These are phyloP conservation scores for Penicillium silybi DNA, from an alignment of 495 filamentous ascomycete genomes.

Conservation along the genomic window DNA sequence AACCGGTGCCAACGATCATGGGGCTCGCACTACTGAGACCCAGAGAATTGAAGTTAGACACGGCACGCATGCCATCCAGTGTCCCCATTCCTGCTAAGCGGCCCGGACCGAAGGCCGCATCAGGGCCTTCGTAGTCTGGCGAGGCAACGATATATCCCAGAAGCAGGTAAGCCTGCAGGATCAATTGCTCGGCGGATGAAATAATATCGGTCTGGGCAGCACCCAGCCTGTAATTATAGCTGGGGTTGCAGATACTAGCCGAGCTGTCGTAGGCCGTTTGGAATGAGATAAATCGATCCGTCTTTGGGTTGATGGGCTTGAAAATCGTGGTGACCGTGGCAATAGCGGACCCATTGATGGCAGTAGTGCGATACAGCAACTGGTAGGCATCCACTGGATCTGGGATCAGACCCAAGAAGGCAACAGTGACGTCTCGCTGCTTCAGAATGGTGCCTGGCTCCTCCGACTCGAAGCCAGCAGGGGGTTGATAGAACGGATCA, in stretches of 20 bases:
- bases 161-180: slow-evolving; percentile 25
- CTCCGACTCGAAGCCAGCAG: slow-evolving; percentile 23
- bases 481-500: slow-evolving; percentile 34
- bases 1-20: slow-evolving; percentile 39
- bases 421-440: slow-evolving; percentile 18
- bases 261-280: slow-evolving; percentile 35
- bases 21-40: slow-evolving; percentile 19
- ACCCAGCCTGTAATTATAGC: slow-evolving; percentile 29
- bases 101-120: slow-evolving; percentile 28
- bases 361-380: slow-evolving; percentile 27
- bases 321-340: slow-evolving; percentile 34
- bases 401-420: slow-evolving; percentile 29
- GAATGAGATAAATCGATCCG: slow-evolving; percentile 32
- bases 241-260: slow-evolving; percentile 27
- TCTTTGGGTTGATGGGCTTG: slow-evolving; percentile 24
- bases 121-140: slow-evolving; percentile 34
- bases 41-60: slow-evolving; percentile 21
- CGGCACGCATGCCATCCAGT: slow-evolving; percentile 34
- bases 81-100: slow-evolving; percentile 32
- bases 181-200: slow-evolving; percentile 24
- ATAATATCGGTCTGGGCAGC: slow-evolving; percentile 26
- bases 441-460: slow-evolving; percentile 28
- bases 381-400: slow-evolving; percentile 28
- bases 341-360: slow-evolving; percentile 33
- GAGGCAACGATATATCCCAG: slow-evolving; percentile 31